These are phyloP conservation scores for Colletotrichum tropicale DNA, from an alignment of 2,329 filamentous ascomycete genomes.

Conservation along the genomic window DNA sequence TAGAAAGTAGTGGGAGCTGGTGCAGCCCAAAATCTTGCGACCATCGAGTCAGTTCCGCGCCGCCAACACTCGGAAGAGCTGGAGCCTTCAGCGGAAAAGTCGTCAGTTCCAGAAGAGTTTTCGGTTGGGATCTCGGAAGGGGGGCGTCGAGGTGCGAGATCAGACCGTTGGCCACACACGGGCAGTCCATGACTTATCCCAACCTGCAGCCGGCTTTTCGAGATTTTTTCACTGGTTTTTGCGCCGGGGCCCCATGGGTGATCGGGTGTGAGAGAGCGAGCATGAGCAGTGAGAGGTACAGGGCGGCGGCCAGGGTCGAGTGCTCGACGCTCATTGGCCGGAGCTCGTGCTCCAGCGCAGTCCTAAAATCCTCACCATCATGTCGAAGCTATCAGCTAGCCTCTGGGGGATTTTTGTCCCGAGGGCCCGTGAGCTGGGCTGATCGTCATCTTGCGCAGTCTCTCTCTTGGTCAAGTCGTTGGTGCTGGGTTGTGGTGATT, in stretches of 20 bases:
- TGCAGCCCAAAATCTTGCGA: background rate
- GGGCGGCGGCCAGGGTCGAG: background rate
- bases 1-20: background rate
- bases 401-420: background rate
- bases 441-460: background rate
- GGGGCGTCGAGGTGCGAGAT: background rate
- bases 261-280: background rate
- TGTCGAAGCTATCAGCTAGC: background rate
- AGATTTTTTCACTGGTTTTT: background rate
- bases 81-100: background rate
- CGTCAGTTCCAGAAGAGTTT: background rate
- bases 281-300: background rate
- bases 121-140: background rate
- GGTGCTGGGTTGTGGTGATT: background rate
- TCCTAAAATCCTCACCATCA: background rate
- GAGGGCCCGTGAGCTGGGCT: background rate
- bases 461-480: background rate
- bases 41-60: background rate
- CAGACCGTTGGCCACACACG: background rate
- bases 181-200: background rate
- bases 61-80: background rate
- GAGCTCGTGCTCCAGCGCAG: background rate
- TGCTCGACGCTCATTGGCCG: background rate
- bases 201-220: background rate
- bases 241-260: background rate